phyloP scores from a whole-genome alignment of 257 asterid species.

The Orobanche coerulescens region DNA sequence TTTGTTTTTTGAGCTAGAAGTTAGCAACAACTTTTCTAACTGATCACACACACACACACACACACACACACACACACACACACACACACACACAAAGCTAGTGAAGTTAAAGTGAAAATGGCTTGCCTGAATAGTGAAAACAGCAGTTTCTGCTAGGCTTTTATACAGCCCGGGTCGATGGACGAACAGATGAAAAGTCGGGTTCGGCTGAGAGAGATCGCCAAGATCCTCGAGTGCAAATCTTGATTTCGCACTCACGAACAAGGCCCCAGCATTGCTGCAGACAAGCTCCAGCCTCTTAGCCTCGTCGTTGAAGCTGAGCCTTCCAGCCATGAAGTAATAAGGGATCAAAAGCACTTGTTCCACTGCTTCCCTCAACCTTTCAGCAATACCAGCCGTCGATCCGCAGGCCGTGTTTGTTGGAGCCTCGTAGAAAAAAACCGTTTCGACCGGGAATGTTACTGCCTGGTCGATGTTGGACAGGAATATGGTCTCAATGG shows the following conservation, averaged over 20 bases:
- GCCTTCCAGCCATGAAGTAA: conserved; percentile 47
- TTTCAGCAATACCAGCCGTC: conserved; percentile 18
- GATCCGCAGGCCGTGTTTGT: conserved; percentile 5
- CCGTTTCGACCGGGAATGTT: conserved; percentile 37
- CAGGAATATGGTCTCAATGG: conserved; percentile 29
- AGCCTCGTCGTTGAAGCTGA: conserved; percentile 24
- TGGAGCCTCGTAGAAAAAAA: conserved; percentile 33
- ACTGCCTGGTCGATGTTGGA: conserved; percentile 43
- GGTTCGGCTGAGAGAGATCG: conserved; percentile 33
- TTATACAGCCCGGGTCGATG: conserved; percentile 33
- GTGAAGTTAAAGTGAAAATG: background rate
- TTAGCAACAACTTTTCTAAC: too few species aligned
- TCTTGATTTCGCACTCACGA: conserved; percentile 30
- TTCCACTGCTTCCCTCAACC: conserved; percentile 27
- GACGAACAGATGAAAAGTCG: conserved; percentile 25
- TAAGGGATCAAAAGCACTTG: conserved; percentile 34
- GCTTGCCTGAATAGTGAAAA: conserved; percentile 39
- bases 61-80: too few species aligned
- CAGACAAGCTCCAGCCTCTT: conserved; percentile 38
- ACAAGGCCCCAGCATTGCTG: conserved; percentile 38
- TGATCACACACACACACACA: too few species aligned
- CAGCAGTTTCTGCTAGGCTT: conserved; percentile 29
- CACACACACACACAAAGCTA: background rate
- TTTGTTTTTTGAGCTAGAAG: too few species aligned
- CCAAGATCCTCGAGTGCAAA: conserved; percentile 31